phyloP scores from a whole-genome alignment of 2,329 filamentous ascomycete species.

The Teratosphaeria epicoccoides region DNA sequence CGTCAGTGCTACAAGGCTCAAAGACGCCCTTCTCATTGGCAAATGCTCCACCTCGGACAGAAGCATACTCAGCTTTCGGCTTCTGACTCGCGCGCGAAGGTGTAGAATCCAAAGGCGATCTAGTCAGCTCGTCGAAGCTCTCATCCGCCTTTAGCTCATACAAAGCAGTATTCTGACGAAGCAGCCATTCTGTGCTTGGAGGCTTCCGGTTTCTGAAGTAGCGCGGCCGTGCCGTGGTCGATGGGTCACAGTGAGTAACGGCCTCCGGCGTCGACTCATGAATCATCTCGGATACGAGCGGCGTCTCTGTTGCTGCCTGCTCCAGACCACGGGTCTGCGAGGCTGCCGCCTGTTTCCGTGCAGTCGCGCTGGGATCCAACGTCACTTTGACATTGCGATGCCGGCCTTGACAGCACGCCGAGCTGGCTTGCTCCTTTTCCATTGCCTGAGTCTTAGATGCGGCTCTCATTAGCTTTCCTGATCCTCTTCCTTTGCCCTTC shows the following conservation, averaged over 20 bases:
- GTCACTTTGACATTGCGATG: constrained; percentile 3
- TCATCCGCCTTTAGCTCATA: constrained; percentile 5
- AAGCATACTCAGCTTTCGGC: neutral
- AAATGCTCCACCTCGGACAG: neutral
- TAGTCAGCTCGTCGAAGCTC: constrained; percentile 5
- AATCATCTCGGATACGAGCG: neutral
- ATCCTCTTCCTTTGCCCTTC: neutral
- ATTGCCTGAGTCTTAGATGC: neutral
- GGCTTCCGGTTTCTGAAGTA: neutral
- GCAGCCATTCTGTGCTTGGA: constrained; percentile 4
- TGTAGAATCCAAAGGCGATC: constrained; percentile 2
- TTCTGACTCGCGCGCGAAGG: neutral
- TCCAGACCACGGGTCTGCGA: constrained; percentile 6
- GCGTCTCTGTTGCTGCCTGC: neutral
- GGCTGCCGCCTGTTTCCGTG: constrained; percentile 9
- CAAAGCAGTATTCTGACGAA: constrained; percentile 2
- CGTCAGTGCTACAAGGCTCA: neutral
- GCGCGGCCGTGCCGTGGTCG: neutral
- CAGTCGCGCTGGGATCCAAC: constrained; percentile 10
- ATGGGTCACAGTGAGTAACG: neutral
- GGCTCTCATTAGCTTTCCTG: neutral
- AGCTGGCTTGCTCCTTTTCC: constrained; percentile 4
- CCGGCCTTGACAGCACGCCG: constrained; percentile 2
- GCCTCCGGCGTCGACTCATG: constrained; percentile 1
- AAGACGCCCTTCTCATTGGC: neutral